These are phyloP conservation scores for Colletotrichum karsti DNA, from an alignment of 2,329 filamentous ascomycete genomes.

Conservation along the genomic window DNA sequence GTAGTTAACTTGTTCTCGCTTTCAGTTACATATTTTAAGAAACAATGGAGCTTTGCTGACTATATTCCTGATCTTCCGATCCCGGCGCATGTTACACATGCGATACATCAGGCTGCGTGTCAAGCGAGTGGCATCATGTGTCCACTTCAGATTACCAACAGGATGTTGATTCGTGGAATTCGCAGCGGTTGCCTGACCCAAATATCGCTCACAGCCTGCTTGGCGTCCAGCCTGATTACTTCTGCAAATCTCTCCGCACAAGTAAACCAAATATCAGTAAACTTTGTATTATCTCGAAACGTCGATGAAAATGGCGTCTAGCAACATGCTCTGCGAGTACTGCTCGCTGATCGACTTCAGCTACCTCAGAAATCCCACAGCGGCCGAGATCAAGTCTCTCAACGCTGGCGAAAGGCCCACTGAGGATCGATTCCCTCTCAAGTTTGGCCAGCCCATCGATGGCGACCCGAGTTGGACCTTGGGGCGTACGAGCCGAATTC, in stretches of 20 bases:
- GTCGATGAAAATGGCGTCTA: background rate
- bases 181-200: background rate
- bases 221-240: background rate
- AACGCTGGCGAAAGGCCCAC: background rate
- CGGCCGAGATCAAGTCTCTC: background rate
- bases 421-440: background rate
- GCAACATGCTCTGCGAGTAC: background rate
- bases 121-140: background rate
- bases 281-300: background rate
- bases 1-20: background rate
- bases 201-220: background rate
- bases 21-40: background rate
- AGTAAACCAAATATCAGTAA: background rate
- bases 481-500: background rate
- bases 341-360: background rate
- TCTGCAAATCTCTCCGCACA: background rate
- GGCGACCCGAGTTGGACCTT: background rate
- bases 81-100: background rate
- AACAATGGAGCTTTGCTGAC: background rate
- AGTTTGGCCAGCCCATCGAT: background rate
- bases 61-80: background rate
- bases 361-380: background rate
- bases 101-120: background rate
- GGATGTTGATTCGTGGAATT: background rate
- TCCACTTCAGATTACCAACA: background rate